A percentile compares a stretch with the other conserved stretches of the same genome.
Evolutionary conservation across 768 basidiomycete species (phyloP).

Genomic region (Agaricus bisporus): DNA sequence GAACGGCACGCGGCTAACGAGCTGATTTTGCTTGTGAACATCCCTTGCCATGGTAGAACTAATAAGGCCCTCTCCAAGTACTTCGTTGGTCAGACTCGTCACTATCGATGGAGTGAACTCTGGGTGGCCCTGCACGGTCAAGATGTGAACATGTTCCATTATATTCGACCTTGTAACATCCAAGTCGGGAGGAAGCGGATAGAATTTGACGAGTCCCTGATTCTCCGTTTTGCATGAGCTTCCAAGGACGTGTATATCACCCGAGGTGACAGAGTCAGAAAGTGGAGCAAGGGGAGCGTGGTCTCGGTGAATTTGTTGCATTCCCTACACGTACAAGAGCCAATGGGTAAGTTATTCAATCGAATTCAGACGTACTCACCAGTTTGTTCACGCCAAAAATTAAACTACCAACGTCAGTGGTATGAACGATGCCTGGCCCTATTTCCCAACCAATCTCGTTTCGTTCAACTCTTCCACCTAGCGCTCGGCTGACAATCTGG

Average conservation of each 20-base stretch:
- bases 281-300: slow-evolving; percentile 53
- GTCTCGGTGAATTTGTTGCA: slow-evolving; percentile 87
- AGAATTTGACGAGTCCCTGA: slow-evolving; percentile 69
- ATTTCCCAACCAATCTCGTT: slow-evolving; percentile 79
- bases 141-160: slow-evolving; percentile 51
- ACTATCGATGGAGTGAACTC: slow-evolving; percentile 71
- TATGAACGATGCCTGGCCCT: slow-evolving; percentile 58
- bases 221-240: slow-evolving; percentile 47
- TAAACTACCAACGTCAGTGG: slow-evolving; percentile 63
- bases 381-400: slow-evolving; percentile 50
- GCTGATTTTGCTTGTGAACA: background rate
- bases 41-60: background rate
- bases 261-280: slow-evolving; percentile 25
- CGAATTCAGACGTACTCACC: background rate
- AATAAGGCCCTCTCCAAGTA: slow-evolving; percentile 35
- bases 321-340: slow-evolving; percentile 37
- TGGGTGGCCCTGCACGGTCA: slow-evolving; percentile 88
- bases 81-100: slow-evolving; percentile 27
- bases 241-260: slow-evolving; percentile 53
- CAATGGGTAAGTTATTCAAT: too few relatives aligned
- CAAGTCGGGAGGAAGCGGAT: background rate
- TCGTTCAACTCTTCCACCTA: slow-evolving; percentile 62
- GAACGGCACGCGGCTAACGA: background rate
- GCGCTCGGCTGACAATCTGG: slow-evolving; percentile 64
- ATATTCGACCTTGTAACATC: background rate